These are phyloP conservation scores for Nannizziopsis arthrosporioides DNA, from an alignment of 2,329 filamentous ascomycete genomes.

Conservation along the genomic window DNA sequence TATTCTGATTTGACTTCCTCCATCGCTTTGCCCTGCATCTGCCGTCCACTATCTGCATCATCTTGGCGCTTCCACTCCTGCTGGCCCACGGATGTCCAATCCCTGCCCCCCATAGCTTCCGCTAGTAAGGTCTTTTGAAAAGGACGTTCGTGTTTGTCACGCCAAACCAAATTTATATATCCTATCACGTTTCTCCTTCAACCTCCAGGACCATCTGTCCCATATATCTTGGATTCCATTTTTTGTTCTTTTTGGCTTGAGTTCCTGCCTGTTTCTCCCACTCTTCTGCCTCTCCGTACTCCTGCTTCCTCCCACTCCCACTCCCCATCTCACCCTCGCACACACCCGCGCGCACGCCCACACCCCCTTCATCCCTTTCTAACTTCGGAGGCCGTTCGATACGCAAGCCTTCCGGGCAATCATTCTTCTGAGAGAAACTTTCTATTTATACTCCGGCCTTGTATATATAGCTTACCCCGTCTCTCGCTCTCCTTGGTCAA, in stretches of 20 bases:
- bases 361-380: not conserved
- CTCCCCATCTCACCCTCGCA: not conserved
- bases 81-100: constrained; percentile 5
- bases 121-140: not conserved
- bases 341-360: not conserved
- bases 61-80: constrained; percentile 2
- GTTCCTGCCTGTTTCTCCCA: too few relatives aligned
- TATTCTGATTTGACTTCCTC: not conserved
- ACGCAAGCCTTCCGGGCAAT: not conserved
- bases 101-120: constrained; percentile 8
- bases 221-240: too few relatives aligned
- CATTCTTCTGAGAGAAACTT: not conserved
- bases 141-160: constrained; percentile 7
- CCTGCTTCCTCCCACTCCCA: too few relatives aligned
- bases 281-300: too few relatives aligned
- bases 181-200: constrained; percentile 8
- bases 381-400: not conserved
- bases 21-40: constrained; percentile 3
- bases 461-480: constrained; percentile 6
- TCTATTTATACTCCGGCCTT: constrained; percentile 7
- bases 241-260: too few relatives aligned
- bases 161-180: constrained; percentile 11
- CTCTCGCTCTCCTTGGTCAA: not conserved
- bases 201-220: not conserved
- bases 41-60: not conserved